Evolutionary conservation across 768 basidiomycete genomes (phyloP).

Genomic region (Suillus clintonianus): DNA sequence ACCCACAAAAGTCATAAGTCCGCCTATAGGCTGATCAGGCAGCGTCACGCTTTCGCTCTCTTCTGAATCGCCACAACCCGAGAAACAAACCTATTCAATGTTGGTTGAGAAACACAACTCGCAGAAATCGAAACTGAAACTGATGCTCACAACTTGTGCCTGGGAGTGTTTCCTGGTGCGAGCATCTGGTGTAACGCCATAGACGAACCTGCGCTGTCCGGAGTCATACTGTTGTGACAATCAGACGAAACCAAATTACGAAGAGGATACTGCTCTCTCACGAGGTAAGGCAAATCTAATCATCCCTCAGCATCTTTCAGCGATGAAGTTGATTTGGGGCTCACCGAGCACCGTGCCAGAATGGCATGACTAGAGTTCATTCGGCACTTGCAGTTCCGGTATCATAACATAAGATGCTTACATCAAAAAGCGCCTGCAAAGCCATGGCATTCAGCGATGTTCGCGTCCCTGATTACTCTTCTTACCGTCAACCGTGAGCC

Average conservation of each 20-base stretch:
- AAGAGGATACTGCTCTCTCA: background rate
- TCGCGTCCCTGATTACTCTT: background rate
- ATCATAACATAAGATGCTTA: background rate
- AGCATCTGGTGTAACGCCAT: background rate
- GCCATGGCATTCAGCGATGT: background rate
- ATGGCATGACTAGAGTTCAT: background rate
- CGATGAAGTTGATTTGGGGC: background rate
- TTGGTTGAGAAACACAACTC: background rate
- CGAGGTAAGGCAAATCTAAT: slow-evolving; percentile 1
- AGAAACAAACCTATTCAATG: background rate
- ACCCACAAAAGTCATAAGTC: slow-evolving; percentile 1
- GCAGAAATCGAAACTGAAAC: too few relatives aligned
- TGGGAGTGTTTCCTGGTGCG: background rate
- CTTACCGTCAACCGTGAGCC: slow-evolving; percentile 4
- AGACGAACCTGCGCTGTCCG: background rate
- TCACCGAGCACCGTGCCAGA: slow-evolving; percentile 4
- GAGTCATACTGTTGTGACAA: background rate
- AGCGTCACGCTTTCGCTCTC: background rate
- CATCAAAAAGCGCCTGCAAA: slow-evolving; percentile 1
- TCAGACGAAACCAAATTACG: background rate
- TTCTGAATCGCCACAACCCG: slow-evolving; percentile 1
- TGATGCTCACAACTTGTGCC: background rate
- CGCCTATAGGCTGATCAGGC: background rate
- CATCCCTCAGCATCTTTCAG: background rate
- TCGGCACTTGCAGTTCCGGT: background rate